A percentile compares a stretch with the other conserved stretches of the same genome.
These are phyloP conservation scores for Coemansia sp. DNA, from an alignment of 192 early-diverging fungal genomes.

Conservation along the genomic window DNA sequence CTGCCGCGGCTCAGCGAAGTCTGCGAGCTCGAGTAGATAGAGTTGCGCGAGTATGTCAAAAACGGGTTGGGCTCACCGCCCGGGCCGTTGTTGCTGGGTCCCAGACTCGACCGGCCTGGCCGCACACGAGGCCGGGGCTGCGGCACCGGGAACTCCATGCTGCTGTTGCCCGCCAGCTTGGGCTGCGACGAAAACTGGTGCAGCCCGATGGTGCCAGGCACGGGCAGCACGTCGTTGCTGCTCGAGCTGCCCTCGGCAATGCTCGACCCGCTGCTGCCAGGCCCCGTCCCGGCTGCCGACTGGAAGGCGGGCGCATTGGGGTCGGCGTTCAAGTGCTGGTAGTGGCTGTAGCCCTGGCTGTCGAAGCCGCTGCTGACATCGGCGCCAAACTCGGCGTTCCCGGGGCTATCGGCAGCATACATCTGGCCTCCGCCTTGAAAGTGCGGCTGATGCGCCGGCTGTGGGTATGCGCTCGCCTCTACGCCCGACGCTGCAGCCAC, in stretches of 20 bases:
- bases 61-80: slow-evolving; percentile 43
- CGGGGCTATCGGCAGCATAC: slow-evolving; percentile 10
- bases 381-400: slow-evolving; percentile 27
- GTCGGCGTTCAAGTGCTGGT: slow-evolving; percentile 20
- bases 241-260: slow-evolving; percentile 18
- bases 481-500: neutral
- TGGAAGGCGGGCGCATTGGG: slow-evolving; percentile 3
- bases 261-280: slow-evolving; percentile 31
- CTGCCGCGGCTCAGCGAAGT: slow-evolving; percentile 46
- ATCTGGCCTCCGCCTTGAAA: slow-evolving; percentile 1
- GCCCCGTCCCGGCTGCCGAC: neutral
- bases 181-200: slow-evolving; percentile 44
- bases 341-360: slow-evolving; percentile 37
- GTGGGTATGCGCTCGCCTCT: slow-evolving; percentile 37
- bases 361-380: slow-evolving; percentile 45
- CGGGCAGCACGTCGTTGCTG: slow-evolving; percentile 21
- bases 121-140: slow-evolving; percentile 31
- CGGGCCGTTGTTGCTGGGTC: neutral
- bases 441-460: slow-evolving; percentile 12
- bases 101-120: slow-evolving; percentile 34
- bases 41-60: slow-evolving; percentile 51
- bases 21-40: slow-evolving; percentile 51
- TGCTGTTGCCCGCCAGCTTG: slow-evolving; percentile 14
- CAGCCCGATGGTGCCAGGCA: slow-evolving; percentile 16
- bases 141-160: slow-evolving; percentile 23